A percentile compares a stretch with the other conserved stretches of the same genome.
phyloP scores from a whole-genome alignment of 2,329 filamentous ascomycete genomes.

The Hortaea sp. region DNA sequence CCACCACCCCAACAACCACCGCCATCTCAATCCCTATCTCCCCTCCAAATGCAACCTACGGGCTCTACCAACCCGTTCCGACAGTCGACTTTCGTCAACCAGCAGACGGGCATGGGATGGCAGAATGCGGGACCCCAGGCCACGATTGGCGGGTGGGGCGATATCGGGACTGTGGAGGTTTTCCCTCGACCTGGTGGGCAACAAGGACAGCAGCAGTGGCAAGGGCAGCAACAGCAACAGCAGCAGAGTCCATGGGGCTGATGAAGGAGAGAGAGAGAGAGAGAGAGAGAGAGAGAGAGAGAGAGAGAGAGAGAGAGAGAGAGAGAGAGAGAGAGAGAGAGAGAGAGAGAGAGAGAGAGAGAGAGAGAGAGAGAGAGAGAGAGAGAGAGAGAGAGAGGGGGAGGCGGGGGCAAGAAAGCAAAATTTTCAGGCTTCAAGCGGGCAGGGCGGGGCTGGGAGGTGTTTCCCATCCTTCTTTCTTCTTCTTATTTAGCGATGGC shows the following conservation, averaged over 20 bases:
- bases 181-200: constrained; percentile 66
- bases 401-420: too few relatives aligned
- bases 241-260: constrained; percentile 20
- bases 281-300: too few relatives aligned
- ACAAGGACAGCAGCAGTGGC: constrained; percentile 7
- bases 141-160: constrained; percentile 71
- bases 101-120: constrained; percentile 80
- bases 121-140: constrained; percentile 57
- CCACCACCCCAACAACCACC: constrained; percentile 25
- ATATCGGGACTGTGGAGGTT: constrained; percentile 67
- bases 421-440: too few relatives aligned
- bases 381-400: too few relatives aligned
- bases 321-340: too few relatives aligned
- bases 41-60: constrained; percentile 64
- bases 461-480: too few relatives aligned
- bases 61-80: constrained; percentile 92
- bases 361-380: too few relatives aligned
- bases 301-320: too few relatives aligned
- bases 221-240: constrained; percentile 2
- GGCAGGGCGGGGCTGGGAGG: too few relatives aligned
- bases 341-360: too few relatives aligned
- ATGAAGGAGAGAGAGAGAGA: background rate
- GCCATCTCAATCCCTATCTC: constrained; percentile 26
- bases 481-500: too few relatives aligned
- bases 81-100: constrained; percentile 81